phyloP scores from a whole-genome alignment of 768 basidiomycete genomes.

The Suillus paluster region DNA sequence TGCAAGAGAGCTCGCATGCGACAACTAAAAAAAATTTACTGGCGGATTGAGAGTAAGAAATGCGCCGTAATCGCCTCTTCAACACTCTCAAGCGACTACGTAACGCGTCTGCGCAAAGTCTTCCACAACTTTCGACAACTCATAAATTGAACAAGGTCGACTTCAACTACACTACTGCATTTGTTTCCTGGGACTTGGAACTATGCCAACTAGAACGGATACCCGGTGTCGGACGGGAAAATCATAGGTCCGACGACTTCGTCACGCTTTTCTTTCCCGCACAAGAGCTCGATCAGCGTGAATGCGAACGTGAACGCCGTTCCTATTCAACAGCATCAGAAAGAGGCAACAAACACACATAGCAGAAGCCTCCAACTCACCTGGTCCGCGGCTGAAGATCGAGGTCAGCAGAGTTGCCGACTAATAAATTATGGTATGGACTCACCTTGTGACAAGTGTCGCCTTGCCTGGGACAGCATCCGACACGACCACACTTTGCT shows the following conservation, averaged over 20 bases:
- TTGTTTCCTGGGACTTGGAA: background rate
- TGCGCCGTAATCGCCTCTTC: conserved; percentile 17
- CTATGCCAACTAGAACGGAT: conserved; percentile 32
- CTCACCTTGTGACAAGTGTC: conserved; percentile 77
- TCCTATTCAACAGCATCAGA: conserved; percentile 43
- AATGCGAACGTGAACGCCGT: conserved; percentile 81
- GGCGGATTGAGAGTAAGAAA: conserved; percentile 11
- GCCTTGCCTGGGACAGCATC: conserved; percentile 35
- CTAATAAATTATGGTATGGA: background rate
- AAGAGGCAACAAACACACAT: background rate
- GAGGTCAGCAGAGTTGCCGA: conserved; percentile 1
- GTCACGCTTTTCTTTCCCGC: conserved; percentile 62
- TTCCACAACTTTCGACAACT: background rate
- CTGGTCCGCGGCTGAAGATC: conserved; percentile 68
- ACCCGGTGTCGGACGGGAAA: conserved; percentile 62
- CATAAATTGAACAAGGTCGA: background rate
- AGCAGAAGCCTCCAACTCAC: conserved; percentile 37
- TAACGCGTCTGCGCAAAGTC: conserved; percentile 5
- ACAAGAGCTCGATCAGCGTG: conserved; percentile 72
- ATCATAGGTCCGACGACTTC: conserved; percentile 72
- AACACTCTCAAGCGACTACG: conserved; percentile 22
- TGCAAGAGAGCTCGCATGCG: conserved; percentile 32
- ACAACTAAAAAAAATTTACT: conserved; percentile 13
- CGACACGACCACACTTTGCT: conserved; percentile 75
- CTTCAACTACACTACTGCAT: background rate